Evolutionary conservation across 441 rosid species (phyloP), one percentile per base, ranked within the genome.

Genomic region (Manihot esculenta): DNA sequence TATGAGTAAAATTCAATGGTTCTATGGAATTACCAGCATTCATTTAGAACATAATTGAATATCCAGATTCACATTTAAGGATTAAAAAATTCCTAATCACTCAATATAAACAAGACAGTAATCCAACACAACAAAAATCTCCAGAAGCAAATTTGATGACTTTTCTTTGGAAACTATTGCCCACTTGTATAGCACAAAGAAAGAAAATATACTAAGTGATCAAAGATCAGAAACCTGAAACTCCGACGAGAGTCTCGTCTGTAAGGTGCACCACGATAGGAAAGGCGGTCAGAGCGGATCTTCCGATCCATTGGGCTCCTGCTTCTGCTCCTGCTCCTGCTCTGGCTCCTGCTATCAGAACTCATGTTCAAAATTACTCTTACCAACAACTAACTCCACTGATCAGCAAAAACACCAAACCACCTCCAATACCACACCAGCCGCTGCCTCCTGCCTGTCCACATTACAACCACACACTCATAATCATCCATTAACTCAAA

Each of bases 181-280:
- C 62, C 62, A 73, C 57, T 66, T 65, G 62, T 24, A 59, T 66
- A 48, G 62, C 75, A 48, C 35, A 44, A 53, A 70, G 57, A 70
- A 66, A 72, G 72, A 33, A 75, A 58, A 68, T 44, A 80, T 72
- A 42, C 58, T 26, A 66, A 66, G 78, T 60, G 50, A 73, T 63
- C 48, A 41, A 72, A 80, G 72, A 75, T 60, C 73, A 76, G 69
- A 87, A 84, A 93, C 97, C 94, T 93, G 96, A 84, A 91, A 79
- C 91, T 82, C 85, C 86, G 89, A 72, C 84, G 91, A 48, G 90
- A 75, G 66, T 85, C 97, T 71, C 92, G 84, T 73, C 86, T 78
- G 86, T 88, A 93, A 59, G 97, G 96, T 74, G 94, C 93, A 86
- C 88, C 85, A 68, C 96, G 92, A 78, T 87, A 93, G 48, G 98